phyloP scores from a whole-genome alignment of 306 rosid species.

The Castanea sativa region DNA sequence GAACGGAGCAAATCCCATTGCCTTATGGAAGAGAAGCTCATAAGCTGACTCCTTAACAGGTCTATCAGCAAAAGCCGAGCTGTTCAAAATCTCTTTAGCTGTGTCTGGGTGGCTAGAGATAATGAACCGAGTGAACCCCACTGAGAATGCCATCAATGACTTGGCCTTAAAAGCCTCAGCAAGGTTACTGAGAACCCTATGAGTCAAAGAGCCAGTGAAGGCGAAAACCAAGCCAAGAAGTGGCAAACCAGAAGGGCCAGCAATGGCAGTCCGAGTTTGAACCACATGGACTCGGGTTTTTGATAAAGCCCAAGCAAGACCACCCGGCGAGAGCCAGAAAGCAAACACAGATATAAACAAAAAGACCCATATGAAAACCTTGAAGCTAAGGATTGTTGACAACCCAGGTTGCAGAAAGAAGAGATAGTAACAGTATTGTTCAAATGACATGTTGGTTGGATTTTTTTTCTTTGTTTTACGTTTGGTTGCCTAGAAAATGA shows the following conservation, averaged over 20 bases:
- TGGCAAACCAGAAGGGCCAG: constrained; percentile 67
- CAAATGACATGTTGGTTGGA: constrained; percentile 39
- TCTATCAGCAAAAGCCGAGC: constrained; percentile 61
- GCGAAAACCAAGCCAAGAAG: constrained; percentile 17
- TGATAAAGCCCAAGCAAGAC: constrained; percentile 61
- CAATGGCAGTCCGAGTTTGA: constrained; percentile 23
- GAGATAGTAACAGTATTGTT: constrained; percentile 31
- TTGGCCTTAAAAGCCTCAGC: constrained; percentile 33
- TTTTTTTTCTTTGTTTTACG: neutral
- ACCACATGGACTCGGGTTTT: constrained; percentile 12
- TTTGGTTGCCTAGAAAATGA: neutral
- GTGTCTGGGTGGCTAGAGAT: constrained; percentile 57
- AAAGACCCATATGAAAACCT: constrained; percentile 19
- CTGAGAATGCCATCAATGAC: constrained; percentile 57
- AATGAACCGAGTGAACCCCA: constrained; percentile 66
- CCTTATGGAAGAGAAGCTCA: constrained; percentile 65
- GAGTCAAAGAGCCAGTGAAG: constrained; percentile 38
- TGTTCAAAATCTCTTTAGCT: constrained; percentile 61
- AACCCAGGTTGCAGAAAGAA: constrained; percentile 32
- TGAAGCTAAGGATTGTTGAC: constrained; percentile 27
- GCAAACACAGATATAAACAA: constrained; percentile 18
- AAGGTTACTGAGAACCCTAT: constrained; percentile 42
- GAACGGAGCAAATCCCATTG: constrained; percentile 82
- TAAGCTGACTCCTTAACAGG: constrained; percentile 78
- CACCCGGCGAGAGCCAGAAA: constrained; percentile 56